phyloP scores from a whole-genome alignment of 2,329 filamentous ascomycete genomes.

The Colletotrichum lentis region DNA sequence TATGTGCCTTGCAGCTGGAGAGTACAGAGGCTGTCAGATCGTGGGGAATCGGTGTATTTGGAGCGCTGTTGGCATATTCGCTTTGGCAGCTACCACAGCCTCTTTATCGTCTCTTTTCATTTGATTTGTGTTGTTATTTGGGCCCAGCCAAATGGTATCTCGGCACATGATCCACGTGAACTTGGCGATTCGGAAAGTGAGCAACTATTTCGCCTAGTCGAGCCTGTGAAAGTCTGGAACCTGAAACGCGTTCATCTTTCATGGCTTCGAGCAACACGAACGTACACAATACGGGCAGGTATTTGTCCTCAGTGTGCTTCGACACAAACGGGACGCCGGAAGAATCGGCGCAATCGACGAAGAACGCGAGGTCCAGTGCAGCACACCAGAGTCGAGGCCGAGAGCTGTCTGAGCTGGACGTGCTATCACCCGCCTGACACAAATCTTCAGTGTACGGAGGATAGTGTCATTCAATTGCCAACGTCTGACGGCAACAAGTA shows the following conservation, averaged over 20 bases:
- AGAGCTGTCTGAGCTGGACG: conserved; percentile 14
- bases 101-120: too few species aligned
- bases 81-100: too few species aligned
- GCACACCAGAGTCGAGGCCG: background rate
- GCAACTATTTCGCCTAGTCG: conserved; percentile 9
- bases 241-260: conserved; percentile 1
- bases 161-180: background rate
- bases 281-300: background rate
- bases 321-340: background rate
- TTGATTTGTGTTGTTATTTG: background rate
- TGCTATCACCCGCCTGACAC: conserved; percentile 7
- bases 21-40: background rate
- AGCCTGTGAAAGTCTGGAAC: background rate
- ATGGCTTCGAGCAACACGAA: background rate
- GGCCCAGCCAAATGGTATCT: background rate
- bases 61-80: too few species aligned
- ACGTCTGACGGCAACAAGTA: background rate
- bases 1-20: background rate
- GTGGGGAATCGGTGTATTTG: too few species aligned
- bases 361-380: background rate
- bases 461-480: conserved; percentile 1
- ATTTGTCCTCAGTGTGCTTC: background rate
- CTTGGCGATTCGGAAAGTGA: background rate
- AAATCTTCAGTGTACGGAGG: background rate
- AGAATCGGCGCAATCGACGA: background rate